Evolutionary conservation across 768 basidiomycete species (phyloP).

Genomic region (Lactarius indigo): DNA sequence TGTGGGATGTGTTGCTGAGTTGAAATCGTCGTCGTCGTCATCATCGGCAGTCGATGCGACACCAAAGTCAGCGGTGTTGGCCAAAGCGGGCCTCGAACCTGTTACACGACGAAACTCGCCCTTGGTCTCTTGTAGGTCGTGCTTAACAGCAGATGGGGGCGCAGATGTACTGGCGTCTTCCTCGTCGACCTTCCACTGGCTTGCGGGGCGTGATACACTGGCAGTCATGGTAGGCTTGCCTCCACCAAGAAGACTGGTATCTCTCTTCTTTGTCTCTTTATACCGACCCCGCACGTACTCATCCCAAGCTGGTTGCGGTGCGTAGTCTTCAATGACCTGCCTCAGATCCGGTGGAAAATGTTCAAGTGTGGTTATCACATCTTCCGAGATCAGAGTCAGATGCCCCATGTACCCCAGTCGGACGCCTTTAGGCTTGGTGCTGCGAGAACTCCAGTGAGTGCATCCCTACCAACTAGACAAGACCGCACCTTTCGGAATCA

Average conservation of each 20-base stretch:
- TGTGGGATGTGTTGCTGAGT: slow-evolving; percentile 42
- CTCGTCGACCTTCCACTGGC: slow-evolving; percentile 70
- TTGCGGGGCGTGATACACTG: slow-evolving; percentile 29
- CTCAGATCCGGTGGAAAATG: slow-evolving; percentile 81
- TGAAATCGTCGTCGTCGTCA: slow-evolving; percentile 45
- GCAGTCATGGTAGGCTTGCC: slow-evolving; percentile 63
- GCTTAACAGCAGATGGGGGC: slow-evolving; percentile 16
- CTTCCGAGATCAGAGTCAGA: slow-evolving; percentile 90
- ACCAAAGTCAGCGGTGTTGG: slow-evolving; percentile 66
- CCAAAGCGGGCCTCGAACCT: slow-evolving; percentile 41
- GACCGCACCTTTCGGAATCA: slow-evolving; percentile 63
- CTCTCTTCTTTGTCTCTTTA: slow-evolving; percentile 80
- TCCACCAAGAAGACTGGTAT: slow-evolving; percentile 78
- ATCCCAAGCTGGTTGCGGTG: slow-evolving; percentile 83
- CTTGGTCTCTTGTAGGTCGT: slow-evolving; percentile 33
- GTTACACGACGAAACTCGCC: slow-evolving; percentile 59
- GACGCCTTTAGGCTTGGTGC: slow-evolving; percentile 69
- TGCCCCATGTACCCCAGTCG: slow-evolving; percentile 97
- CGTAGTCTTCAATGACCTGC: slow-evolving; percentile 56
- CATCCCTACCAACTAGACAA: background rate
- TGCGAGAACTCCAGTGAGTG: slow-evolving; percentile 31
- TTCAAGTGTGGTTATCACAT: slow-evolving; percentile 85
- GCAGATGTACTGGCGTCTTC: slow-evolving; percentile 27
- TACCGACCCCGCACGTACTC: slow-evolving; percentile 84
- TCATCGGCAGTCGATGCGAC: slow-evolving; percentile 43